Percentiles rank a stretch among this genome's conserved stretches.
These are phyloP conservation scores for Elongisporangium undulatum DNA, from an alignment of 352 stramenopile genomes.

Conservation along the genomic window DNA sequence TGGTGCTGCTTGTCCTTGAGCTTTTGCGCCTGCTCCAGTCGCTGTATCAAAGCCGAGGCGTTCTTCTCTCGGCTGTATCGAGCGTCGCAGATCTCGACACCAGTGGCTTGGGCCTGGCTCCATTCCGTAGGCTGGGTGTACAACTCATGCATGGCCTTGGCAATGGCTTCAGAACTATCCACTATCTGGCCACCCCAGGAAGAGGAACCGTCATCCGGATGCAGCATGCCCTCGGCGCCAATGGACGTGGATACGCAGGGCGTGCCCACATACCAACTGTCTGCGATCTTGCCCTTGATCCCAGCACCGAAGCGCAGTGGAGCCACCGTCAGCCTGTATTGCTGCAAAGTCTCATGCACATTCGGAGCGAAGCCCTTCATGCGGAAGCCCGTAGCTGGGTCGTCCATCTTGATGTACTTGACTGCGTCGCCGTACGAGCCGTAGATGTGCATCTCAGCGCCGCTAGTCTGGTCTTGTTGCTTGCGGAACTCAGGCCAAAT, in stretches of 20 bases:
- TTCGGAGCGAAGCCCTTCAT: constrained; percentile 82
- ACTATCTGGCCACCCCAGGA: constrained; percentile 55
- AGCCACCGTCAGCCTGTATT: constrained; percentile 79
- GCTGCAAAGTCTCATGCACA: constrained; percentile 61
- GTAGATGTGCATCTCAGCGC: constrained; percentile 81
- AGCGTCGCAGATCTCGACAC: constrained; percentile 19
- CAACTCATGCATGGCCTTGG: constrained; percentile 30
- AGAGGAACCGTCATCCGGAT: not conserved
- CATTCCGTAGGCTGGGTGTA: constrained; percentile 42
- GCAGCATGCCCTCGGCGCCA: constrained; percentile 83
- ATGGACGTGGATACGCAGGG: constrained; percentile 89
- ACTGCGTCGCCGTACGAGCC: constrained; percentile 66
- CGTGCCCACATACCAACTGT: constrained; percentile 89
- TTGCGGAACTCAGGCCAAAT: constrained; percentile 76
- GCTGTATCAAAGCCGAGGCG: constrained; percentile 37
- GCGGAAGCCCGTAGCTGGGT: constrained; percentile 38
- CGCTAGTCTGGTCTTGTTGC: constrained; percentile 5
- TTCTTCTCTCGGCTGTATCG: constrained; percentile 54
- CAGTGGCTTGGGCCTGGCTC: constrained; percentile 23
- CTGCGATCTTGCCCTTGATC: constrained; percentile 95
- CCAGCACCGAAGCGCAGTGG: constrained; percentile 91
- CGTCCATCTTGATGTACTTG: constrained; percentile 45
- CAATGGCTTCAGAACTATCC: constrained; percentile 39
- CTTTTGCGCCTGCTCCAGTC: constrained; percentile 35
- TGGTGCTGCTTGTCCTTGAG: constrained; percentile 18